Percentiles rank a stretch among this genome's conserved stretches.
phyloP scores from a whole-genome alignment of 1,284 basidiomycete genomes.

The Leccinum griseonigrum region DNA sequence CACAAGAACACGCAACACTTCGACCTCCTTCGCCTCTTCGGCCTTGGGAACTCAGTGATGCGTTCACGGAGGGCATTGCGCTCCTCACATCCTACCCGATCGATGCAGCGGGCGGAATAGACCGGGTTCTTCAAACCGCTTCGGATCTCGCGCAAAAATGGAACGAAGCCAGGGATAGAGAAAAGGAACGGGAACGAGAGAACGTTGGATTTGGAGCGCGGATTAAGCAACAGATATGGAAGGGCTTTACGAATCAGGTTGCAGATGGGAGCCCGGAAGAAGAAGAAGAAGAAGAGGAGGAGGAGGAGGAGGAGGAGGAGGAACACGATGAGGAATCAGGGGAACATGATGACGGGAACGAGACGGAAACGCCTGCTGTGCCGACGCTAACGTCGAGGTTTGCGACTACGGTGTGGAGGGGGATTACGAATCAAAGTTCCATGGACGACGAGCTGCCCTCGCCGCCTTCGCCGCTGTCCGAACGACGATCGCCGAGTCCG shows the following conservation, averaged over 20 bases:
- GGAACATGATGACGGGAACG: constrained; percentile 40
- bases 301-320: constrained; percentile 30
- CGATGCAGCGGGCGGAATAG: constrained; percentile 62
- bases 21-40: constrained; percentile 45
- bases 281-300: constrained; percentile 20
- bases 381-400: constrained; percentile 52
- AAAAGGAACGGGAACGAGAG: constrained; percentile 31
- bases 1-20: constrained; percentile 40
- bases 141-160: constrained; percentile 56
- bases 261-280: constrained; percentile 37
- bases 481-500: constrained; percentile 30
- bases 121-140: constrained; percentile 65
- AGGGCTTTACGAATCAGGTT: constrained; percentile 55
- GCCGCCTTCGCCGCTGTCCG: constrained; percentile 46
- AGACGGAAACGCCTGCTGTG: constrained; percentile 39
- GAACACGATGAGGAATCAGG: constrained; percentile 37
- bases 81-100: constrained; percentile 65
- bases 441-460: constrained; percentile 51
- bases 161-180: constrained; percentile 36
- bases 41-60: constrained; percentile 57
- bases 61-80: constrained; percentile 63
- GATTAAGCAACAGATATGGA: constrained; percentile 65
- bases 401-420: constrained; percentile 64
- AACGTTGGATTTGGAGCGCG: constrained; percentile 51
- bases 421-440: constrained; percentile 70